These are phyloP conservation scores for Phoma herbarum DNA, from an alignment of 2,329 filamentous ascomycete genomes.

Conservation along the genomic window DNA sequence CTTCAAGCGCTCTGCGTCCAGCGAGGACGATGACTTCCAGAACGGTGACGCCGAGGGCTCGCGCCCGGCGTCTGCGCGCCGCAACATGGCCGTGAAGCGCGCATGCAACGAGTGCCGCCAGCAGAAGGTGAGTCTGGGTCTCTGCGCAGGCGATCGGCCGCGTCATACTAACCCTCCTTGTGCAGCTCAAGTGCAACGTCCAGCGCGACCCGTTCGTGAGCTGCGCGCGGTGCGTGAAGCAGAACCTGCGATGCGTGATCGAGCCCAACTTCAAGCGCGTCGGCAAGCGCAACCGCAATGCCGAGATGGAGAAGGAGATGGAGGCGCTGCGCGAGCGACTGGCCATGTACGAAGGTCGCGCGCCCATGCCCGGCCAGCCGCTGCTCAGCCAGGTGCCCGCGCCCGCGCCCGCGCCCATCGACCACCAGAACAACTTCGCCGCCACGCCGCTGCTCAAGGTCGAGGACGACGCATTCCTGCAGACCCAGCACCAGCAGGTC, in stretches of 20 bases:
- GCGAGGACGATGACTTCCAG: conserved; percentile 46
- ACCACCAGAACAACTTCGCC: conserved; percentile 34
- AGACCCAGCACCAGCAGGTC: conserved; percentile 50
- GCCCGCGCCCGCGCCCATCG: conserved; percentile 21
- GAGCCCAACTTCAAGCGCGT: conserved; percentile 88
- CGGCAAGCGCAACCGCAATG: conserved; percentile 82
- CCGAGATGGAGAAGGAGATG: conserved; percentile 87
- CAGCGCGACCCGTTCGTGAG: conserved; percentile 80
- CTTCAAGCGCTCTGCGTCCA: conserved; percentile 51
- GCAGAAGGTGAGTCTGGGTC: conserved; percentile 71
- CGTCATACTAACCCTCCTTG: neutral
- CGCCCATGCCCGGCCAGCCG: conserved; percentile 38
- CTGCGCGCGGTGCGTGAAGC: conserved; percentile 79
- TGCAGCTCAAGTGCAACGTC: conserved; percentile 82
- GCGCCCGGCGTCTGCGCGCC: conserved; percentile 39
- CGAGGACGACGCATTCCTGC: conserved; percentile 48
- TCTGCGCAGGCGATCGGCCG: neutral
- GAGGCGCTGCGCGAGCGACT: conserved; percentile 66
- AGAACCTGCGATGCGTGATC: conserved; percentile 85
- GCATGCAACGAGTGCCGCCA: conserved; percentile 87
- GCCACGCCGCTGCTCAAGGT: conserved; percentile 33
- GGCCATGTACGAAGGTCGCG: conserved; percentile 67
- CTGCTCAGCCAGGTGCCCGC: conserved; percentile 30
- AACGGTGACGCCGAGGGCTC: conserved; percentile 41
- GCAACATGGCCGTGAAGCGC: conserved; percentile 64